Percentiles rank a stretch among this genome's conserved stretches.
These are phyloP conservation scores for Leccinum angustisporum DNA, from an alignment of 1,284 basidiomycete species.

Conservation along the genomic window DNA sequence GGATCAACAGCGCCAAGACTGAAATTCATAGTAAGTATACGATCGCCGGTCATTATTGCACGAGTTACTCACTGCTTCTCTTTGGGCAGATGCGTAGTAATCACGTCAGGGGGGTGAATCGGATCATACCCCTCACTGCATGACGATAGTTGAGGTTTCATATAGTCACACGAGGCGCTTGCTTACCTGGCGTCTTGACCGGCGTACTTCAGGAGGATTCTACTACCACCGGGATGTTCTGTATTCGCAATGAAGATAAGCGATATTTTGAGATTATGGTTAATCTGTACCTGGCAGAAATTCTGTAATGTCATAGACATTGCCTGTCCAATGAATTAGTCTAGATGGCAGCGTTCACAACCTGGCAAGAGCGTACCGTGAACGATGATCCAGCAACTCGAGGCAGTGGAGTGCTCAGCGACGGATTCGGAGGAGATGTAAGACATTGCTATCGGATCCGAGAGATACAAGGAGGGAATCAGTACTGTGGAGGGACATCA, in stretches of 20 bases:
- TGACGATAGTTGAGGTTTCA: neutral
- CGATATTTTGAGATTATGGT: neutral
- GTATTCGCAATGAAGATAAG: conserved; percentile 1
- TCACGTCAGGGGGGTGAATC: conserved; percentile 64
- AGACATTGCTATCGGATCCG: conserved; percentile 14
- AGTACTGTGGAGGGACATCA: neutral
- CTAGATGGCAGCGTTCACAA: neutral
- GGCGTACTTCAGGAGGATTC: conserved; percentile 67
- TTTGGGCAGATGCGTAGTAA: conserved; percentile 57
- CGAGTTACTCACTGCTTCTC: conserved; percentile 44
- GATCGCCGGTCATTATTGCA: neutral
- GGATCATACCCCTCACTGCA: conserved; percentile 56
- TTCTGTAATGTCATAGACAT: conserved; percentile 72
- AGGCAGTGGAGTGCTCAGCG: conserved; percentile 41
- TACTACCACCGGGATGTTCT: conserved; percentile 58
- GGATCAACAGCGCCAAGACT: conserved; percentile 46
- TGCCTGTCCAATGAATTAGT: conserved; percentile 37
- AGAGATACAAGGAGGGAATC: neutral
- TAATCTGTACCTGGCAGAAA: conserved; percentile 52
- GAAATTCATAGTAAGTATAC: neutral
- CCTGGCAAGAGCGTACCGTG: conserved; percentile 46
- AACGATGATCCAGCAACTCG: conserved; percentile 73
- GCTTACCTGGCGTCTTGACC: conserved; percentile 72
- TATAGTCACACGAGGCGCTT: neutral
- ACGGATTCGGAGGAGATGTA: conserved; percentile 33